A percentile compares a stretch with the other conserved stretches of the same genome.
Conservation (phyloP, 164 flowering plant species). For the Macadamia tetraphylla region DNA sequence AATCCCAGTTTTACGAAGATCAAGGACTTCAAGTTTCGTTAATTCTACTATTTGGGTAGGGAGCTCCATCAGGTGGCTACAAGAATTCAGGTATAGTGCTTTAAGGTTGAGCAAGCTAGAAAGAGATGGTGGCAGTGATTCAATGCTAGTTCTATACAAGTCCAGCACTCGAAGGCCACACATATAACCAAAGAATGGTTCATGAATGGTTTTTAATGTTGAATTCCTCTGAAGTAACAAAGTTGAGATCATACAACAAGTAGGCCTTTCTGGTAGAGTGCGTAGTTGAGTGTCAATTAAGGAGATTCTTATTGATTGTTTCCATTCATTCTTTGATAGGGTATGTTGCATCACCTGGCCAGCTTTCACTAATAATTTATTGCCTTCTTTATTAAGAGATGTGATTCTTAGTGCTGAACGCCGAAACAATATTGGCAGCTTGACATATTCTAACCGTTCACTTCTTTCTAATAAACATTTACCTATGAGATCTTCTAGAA, state of each 20-base stretch:
- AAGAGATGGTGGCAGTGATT: conserved; percentile 20
- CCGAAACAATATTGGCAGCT: conserved; percentile 21
- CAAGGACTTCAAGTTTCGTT: conserved; percentile 5
- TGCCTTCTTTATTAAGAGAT: background rate
- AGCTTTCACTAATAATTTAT: conserved; percentile 11
- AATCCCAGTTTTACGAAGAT: background rate
- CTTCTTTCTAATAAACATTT: conserved; percentile 16
- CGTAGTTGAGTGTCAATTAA: conserved; percentile 9
- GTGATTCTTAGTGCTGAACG: conserved; percentile 14
- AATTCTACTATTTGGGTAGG: conserved; percentile 1
- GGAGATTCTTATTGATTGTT: conserved; percentile 12
- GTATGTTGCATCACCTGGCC: background rate
- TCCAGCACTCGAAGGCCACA: conserved; percentile 20
- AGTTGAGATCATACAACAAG: conserved; percentile 14
- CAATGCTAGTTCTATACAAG: conserved; percentile 11
- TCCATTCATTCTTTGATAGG: conserved; percentile 14
- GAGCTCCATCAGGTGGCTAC: background rate
- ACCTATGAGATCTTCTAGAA: conserved; percentile 10
- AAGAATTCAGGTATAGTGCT: conserved; percentile 20
- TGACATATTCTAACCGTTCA: conserved; percentile 1
- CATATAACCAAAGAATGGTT: conserved; percentile 19
- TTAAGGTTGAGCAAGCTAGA: conserved; percentile 10
- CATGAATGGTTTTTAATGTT: conserved; percentile 5
- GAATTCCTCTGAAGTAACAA: conserved; percentile 21
- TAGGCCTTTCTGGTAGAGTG: conserved; percentile 14